phyloP scores from a whole-genome alignment of 2,329 filamentous ascomycete genomes.

The Colletotrichum spinosum region DNA sequence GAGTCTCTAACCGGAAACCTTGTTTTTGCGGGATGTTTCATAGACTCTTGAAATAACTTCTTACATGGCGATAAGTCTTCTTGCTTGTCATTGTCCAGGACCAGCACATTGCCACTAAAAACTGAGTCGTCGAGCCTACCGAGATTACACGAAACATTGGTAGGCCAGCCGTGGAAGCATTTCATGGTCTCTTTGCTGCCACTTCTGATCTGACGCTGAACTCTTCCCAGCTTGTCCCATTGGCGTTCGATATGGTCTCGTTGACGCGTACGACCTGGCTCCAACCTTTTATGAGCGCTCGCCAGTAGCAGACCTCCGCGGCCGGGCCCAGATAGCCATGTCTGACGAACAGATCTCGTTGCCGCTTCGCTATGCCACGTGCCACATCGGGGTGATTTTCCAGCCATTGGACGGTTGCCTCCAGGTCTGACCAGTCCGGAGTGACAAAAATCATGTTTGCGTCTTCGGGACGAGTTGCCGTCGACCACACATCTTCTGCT shows the following conservation, averaged over 20 bases:
- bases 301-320: conserved; percentile 67
- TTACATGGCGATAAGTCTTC: no score
- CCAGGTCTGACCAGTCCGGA: conserved; percentile 64
- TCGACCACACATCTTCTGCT: conserved; percentile 51
- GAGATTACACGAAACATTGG: neutral
- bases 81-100: no score
- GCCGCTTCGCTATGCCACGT: conserved; percentile 59
- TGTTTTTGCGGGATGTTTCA: no score
- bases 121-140: neutral
- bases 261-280: conserved; percentile 51
- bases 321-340: conserved; percentile 60
- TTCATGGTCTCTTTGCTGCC: conserved; percentile 3
- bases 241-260: conserved; percentile 38
- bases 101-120: neutral
- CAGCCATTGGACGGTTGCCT: conserved; percentile 58
- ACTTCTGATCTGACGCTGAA: conserved; percentile 10
- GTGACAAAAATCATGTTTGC: conserved; percentile 64
- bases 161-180: neutral
- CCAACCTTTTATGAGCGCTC: conserved; percentile 61
- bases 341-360: conserved; percentile 56
- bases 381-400: conserved; percentile 56
- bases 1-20: no score
- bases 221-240: conserved; percentile 38
- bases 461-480: conserved; percentile 46
- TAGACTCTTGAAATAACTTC: no score